phyloP scores from a whole-genome alignment of 352 stramenopile genomes.

The Phytophthora ohioensis region DNA sequence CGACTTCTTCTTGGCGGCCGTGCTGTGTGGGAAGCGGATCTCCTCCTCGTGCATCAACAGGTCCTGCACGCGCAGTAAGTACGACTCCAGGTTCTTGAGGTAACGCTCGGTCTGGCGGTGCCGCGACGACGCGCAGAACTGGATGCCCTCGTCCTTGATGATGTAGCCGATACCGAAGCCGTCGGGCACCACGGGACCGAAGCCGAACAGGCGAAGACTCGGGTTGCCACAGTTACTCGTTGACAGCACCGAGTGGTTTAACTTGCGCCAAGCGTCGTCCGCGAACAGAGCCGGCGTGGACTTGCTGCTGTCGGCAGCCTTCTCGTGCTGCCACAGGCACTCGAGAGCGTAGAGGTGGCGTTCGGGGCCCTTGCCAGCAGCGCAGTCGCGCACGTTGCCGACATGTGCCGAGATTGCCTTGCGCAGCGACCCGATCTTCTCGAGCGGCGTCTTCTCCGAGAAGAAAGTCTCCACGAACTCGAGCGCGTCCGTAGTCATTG shows the following conservation, averaged over 20 bases:
- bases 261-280: constrained; percentile 87
- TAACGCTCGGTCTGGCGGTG: constrained; percentile 88
- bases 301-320: constrained; percentile 42
- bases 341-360: constrained; percentile 95
- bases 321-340: constrained; percentile 84
- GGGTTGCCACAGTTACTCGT: constrained; percentile 98
- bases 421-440: constrained; percentile 91
- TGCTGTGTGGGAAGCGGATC: constrained; percentile 76
- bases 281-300: constrained; percentile 86
- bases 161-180: constrained; percentile 98
- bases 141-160: constrained; percentile 95
- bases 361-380: constrained; percentile 93
- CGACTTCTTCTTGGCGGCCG: constrained; percentile 54
- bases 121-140: constrained; percentile 87
- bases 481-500: constrained; percentile 91
- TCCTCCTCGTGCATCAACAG: constrained; percentile 82
- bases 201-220: constrained; percentile 94
- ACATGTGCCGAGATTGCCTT: constrained; percentile 90
- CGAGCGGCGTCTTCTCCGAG: constrained; percentile 74
- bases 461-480: constrained; percentile 92
- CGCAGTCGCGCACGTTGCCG: constrained; percentile 90
- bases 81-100: constrained; percentile 84
- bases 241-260: constrained; percentile 96
- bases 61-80: constrained; percentile 81
- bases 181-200: constrained; percentile 93